These are phyloP conservation scores for Atkinsonella texensis DNA, from an alignment of 2,329 filamentous ascomycete genomes.

Conservation along the genomic window DNA sequence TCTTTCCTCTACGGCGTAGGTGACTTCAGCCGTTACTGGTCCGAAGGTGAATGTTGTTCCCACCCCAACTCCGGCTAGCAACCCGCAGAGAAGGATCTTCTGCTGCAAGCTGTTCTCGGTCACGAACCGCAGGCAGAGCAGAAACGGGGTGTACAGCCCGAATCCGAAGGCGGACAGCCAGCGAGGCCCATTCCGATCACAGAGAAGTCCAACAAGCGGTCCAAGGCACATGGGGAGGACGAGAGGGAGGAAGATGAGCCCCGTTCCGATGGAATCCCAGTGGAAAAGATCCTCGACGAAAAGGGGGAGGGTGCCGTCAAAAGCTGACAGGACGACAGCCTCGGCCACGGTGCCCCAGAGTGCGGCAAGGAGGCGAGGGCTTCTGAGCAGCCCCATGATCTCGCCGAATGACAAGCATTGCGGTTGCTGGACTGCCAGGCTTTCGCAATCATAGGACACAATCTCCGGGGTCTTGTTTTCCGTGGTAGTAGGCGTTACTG, in stretches of 20 bases:
- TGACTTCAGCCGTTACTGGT: slow-evolving; percentile 25
- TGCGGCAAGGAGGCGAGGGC: slow-evolving; percentile 20
- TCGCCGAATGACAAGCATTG: slow-evolving; percentile 3
- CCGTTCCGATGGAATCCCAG: slow-evolving; percentile 22
- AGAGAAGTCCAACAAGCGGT: slow-evolving; percentile 18
- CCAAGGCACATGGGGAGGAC: slow-evolving; percentile 20
- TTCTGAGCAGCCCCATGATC: slow-evolving; percentile 16
- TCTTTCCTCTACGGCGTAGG: slow-evolving; percentile 17
- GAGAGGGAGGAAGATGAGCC: slow-evolving; percentile 22
- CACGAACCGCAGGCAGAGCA: slow-evolving; percentile 22
- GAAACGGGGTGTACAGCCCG: slow-evolving; percentile 20
- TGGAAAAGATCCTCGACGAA: slow-evolving; percentile 17
- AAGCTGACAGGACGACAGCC: slow-evolving; percentile 18
- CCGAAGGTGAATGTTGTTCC: slow-evolving; percentile 20
- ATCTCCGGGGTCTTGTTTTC: not conserved
- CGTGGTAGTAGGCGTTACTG: not conserved
- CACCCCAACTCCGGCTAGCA: slow-evolving; percentile 19
- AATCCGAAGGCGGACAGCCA: slow-evolving; percentile 22
- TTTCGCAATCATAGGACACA: not conserved
- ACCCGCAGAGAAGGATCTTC: slow-evolving; percentile 21
- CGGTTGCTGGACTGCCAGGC: not conserved
- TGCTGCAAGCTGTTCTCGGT: slow-evolving; percentile 16
- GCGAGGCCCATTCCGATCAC: slow-evolving; percentile 23
- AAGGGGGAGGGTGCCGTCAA: slow-evolving; percentile 23
- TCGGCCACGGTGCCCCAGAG: slow-evolving; percentile 24